phyloP scores from a whole-genome alignment of 495 filamentous ascomycete species.

The Penicillium chermesinum region DNA sequence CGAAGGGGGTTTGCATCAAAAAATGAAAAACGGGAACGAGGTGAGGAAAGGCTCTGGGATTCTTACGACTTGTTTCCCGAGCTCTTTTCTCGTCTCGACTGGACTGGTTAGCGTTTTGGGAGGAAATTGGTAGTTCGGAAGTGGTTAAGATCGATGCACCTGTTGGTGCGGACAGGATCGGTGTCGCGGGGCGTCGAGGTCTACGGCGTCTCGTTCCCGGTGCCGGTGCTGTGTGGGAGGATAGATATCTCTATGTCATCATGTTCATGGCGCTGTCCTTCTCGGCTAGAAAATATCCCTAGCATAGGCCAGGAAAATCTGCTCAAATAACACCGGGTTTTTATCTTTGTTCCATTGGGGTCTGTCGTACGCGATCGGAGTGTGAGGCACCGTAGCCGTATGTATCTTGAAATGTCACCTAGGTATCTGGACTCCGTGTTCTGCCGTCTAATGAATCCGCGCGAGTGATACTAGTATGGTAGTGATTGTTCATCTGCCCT shows the following conservation, averaged over 20 bases:
- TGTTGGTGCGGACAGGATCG: conserved; percentile 16
- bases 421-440: too few species aligned
- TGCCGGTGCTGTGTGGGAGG: conserved; percentile 23
- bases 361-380: conserved; percentile 42
- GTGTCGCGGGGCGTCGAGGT: conserved; percentile 14
- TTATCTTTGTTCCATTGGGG: conserved; percentile 17
- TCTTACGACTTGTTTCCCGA: conserved; percentile 28
- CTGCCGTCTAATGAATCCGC: too few species aligned
- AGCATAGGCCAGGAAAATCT: conserved; percentile 36
- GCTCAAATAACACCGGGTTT: conserved; percentile 34
- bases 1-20: conserved; percentile 19
- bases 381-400: conserved; percentile 2
- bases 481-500: too few species aligned
- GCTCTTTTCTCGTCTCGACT: conserved; percentile 16
- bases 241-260: conserved; percentile 24
- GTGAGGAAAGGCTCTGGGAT: conserved; percentile 17
- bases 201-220: conserved; percentile 15
- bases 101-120: conserved; percentile 18
- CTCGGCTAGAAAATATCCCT: conserved; percentile 32
- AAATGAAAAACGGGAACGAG: conserved; percentile 12
- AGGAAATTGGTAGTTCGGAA: conserved; percentile 16
- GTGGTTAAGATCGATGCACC: conserved; percentile 7
- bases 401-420: too few species aligned
- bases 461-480: too few species aligned
- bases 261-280: conserved; percentile 29